Evolutionary conservation across 768 basidiomycete species (phyloP), one percentile per base, ranked within the genome.

Genomic region (Sutorius australiensis): DNA sequence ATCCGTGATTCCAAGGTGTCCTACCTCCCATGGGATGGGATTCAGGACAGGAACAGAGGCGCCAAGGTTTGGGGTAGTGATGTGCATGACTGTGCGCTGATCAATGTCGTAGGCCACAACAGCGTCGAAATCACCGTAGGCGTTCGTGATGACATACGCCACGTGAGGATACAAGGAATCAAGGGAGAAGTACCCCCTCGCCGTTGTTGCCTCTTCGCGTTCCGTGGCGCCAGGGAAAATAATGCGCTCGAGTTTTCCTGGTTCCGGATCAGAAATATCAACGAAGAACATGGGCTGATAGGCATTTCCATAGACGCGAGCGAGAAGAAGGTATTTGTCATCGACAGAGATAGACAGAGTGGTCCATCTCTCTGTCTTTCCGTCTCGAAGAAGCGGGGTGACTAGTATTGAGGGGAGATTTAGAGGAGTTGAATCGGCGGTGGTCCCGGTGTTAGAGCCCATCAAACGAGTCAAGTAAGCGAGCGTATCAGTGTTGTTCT

Each of bases 71-170:
- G 75, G 64, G 12, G 73, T 72, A 7, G 75, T 77, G 46, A 76
- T 65, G 28, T 76, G 74, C 13, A 56, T 56, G 41, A 76, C 63
- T 4, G 64, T 55, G 40, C 56, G 56, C 30, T 64, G 60, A 36
- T 58, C 38, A 14, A 67, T 59, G 48, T 76, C 67, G 28, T 73
- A 76, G 12, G 61, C 51, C 32, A 75, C 53, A n/a, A 76, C 56
- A 2, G 75, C 66, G 5, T 54, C 24, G 44, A 75, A 75, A 48
- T 77, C 70, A 14, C 75, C 69, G 48, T 70, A 77, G 3, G 71
- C 75, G 42, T 71, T 60, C 10, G 72, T 73, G 48, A 65, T 50
- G 49, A 73, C 19, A 48, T 76, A 75, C 13, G 65, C 32, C 2
- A 72, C 27, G 40, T 73, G 62, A 10, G 72, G 63, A 36, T 53